Conservation (phyloP, 495 filamentous ascomycete genomes). For the Penicillium ochrochloron region DNA sequence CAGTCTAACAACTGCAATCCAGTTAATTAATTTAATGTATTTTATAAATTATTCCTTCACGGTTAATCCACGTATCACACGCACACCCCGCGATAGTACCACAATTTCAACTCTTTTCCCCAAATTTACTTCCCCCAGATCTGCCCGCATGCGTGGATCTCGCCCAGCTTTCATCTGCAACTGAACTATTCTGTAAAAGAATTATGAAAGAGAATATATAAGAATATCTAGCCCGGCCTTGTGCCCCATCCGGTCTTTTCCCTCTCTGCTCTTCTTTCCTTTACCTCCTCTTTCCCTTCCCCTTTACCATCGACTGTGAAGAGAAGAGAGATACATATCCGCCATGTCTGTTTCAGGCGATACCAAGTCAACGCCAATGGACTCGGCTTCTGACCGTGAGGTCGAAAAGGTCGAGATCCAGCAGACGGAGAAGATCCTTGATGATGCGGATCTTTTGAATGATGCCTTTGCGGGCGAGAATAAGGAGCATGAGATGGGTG, state of each 20-base stretch:
- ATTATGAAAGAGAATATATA: neutral
- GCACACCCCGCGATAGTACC: conserved; percentile 3
- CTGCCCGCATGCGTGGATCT: conserved; percentile 1
- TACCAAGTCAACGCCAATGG: neutral
- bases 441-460: conserved; percentile 34
- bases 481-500: conserved; percentile 37
- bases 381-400: neutral
- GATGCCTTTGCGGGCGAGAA: conserved; percentile 43
- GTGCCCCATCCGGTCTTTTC: neutral
- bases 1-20: neutral
- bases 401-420: conserved; percentile 26
- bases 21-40: neutral
- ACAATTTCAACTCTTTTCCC: neutral
- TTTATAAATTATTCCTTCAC: neutral
- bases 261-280: neutral
- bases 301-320: neutral
- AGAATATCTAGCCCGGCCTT: neutral
- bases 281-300: neutral
- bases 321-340: neutral
- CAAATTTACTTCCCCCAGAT: neutral
- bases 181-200: neutral
- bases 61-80: conserved; percentile 3
- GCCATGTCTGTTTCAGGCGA: conserved; percentile 3
- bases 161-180: neutral
- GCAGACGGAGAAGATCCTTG: conserved; percentile 35